These are phyloP conservation scores for Durusdinium trenchii DNA, from an alignment of 73 alveolate species.

Conservation along the genomic window DNA sequence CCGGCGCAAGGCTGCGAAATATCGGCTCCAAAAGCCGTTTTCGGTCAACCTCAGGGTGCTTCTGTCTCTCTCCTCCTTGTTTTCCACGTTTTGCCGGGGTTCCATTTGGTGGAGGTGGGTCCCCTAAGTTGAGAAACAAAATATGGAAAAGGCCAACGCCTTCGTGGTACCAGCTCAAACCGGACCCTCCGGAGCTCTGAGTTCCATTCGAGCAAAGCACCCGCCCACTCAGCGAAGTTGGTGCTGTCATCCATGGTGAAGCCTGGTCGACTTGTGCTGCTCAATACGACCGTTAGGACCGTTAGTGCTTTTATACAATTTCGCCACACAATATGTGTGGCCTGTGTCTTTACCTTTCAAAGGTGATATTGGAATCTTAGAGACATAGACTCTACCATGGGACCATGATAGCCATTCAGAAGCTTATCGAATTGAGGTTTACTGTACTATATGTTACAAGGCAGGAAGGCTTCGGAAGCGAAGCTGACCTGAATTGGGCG, in stretches of 20 bases:
- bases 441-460: too few species aligned
- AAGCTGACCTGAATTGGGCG: background rate
- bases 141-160: background rate
- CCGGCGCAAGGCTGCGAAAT: constrained; percentile 52
- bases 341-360: too few species aligned
- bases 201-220: constrained; percentile 78
- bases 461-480: background rate
- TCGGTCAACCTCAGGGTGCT: constrained; percentile 18
- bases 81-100: background rate
- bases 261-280: background rate
- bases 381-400: background rate
- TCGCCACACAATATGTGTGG: background rate
- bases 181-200: constrained; percentile 60
- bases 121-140: background rate
- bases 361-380: background rate
- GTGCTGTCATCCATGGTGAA: constrained; percentile 87
- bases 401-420: background rate
- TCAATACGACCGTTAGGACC: background rate
- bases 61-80: background rate
- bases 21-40: constrained; percentile 67
- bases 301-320: background rate
- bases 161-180: background rate
- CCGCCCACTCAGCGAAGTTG: constrained; percentile 89
- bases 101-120: background rate
- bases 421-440: background rate